Evolutionary conservation across 345 rosid genomes (phyloP).

Genomic region (Syzygium grande): DNA sequence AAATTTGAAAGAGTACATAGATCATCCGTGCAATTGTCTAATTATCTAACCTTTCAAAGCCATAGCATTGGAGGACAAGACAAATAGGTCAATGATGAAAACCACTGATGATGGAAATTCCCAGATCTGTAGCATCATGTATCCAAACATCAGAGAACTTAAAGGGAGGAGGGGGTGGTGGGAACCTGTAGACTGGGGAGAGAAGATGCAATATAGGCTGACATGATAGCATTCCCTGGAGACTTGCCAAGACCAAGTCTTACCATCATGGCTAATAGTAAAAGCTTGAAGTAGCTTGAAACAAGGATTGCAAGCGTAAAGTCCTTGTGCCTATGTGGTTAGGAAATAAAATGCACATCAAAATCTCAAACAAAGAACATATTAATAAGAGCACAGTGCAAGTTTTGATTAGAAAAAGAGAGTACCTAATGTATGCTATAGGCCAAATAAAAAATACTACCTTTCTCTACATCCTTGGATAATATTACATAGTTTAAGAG

Average conservation of each 20-base stretch:
- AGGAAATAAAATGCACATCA: not conserved
- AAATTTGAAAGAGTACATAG: not conserved
- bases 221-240: not conserved
- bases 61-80: slow-evolving; percentile 61
- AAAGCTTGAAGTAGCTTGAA: slow-evolving; percentile 76
- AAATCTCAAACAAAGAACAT: not conserved
- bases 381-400: not conserved
- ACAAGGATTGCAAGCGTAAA: slow-evolving; percentile 45
- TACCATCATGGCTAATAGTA: slow-evolving; percentile 66
- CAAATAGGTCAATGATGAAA: slow-evolving; percentile 60
- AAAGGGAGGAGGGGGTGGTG: not conserved
- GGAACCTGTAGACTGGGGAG: not conserved
- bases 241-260: not conserved
- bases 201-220: not conserved
- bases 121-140: slow-evolving; percentile 51
- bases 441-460: not conserved
- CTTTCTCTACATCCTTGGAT: not conserved
- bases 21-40: not conserved
- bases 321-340: slow-evolving; percentile 29
- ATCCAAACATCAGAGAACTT: not conserved
- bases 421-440: not conserved
- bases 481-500: not conserved
- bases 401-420: not conserved
- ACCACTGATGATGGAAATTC: slow-evolving; percentile 68
- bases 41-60: slow-evolving; percentile 65